Base-by-base conservation (phyloP, 805 yeast species). In the Tetrapisispora fleetii region DNA sequence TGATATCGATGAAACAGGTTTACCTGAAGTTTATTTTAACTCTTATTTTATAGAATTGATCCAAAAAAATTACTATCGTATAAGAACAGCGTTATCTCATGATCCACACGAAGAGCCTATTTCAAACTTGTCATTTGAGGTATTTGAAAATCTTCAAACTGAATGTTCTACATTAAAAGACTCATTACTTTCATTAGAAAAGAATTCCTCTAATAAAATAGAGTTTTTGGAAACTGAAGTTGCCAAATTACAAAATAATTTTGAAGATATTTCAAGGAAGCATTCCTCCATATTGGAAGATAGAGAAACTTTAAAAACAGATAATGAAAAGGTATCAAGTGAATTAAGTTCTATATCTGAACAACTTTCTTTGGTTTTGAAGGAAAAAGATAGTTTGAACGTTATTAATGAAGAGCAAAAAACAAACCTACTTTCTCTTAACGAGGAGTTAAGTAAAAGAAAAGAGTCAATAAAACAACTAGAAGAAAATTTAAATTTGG, bases 11-110 rank as follows among this genome's bases (percentile, higher is more conserved):
- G 82, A 80, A 2, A 80, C 95, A 1, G 99, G 99, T 1, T 73
- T 91, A 39, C 99, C 98, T 0, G 78, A 80, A 50, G 84, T 91
- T 1, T 88, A 76, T 57, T 83, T 93, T 59, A 83, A 81, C 50
- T 61, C 76, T 0, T 66, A 73, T 2, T 87, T 87, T 60, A 80
- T 85, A 3, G 69, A 68, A 3, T 67, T 89, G 46, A 68, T 93
- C 40, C 80, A 80, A 52, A 93, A 84, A 2, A 84, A 87, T 57
- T 79, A 75, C 52, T 65, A 72, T 30, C 73, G 96, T 50, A 78
- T 93, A 27, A 76, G 76, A 52, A 75, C 80, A 41, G 82, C 95
- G 0, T 67, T 91, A 35, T 80, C 80, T 35, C 83, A 80, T 52
- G 87, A 81, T 56, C 95, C 98, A 0, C 68, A 73, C 6, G 63